A percentile compares a stretch with the other conserved stretches of the same genome.
These are phyloP conservation scores for Rhizopus delemar DNA, from an alignment of 371 early-diverging fungal genomes.

Conservation along the genomic window DNA sequence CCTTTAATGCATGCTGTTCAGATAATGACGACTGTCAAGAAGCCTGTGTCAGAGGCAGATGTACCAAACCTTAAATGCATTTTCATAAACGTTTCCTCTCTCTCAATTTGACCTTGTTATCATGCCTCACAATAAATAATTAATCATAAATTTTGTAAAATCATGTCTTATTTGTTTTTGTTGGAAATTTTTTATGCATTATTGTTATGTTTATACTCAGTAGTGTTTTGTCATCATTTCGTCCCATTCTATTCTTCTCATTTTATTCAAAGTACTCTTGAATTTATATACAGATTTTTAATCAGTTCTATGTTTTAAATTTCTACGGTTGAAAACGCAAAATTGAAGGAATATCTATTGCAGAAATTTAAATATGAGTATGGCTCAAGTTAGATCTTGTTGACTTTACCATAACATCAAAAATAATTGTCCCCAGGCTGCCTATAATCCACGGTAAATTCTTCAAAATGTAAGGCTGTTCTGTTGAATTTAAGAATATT, in stretches of 20 bases:
- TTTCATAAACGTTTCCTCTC: too few species aligned
- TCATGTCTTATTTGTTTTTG: too few species aligned
- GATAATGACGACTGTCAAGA: constrained; percentile 13
- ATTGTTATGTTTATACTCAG: too few species aligned
- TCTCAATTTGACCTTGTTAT: too few species aligned
- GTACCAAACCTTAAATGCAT: constrained; percentile 3
- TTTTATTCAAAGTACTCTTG: background rate
- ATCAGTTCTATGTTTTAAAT: constrained; percentile 18
- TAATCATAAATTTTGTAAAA: too few species aligned
- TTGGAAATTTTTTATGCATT: too few species aligned
- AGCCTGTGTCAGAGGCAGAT: constrained; percentile 17
- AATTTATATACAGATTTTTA: background rate
- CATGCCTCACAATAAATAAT: too few species aligned
- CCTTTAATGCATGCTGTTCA: constrained; percentile 12
- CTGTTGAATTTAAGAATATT: constrained; percentile 55
- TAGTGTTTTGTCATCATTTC: background rate
- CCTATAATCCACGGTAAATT: constrained; percentile 66
- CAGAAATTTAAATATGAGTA: background rate
- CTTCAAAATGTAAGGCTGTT: constrained; percentile 41
- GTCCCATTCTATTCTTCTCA: background rate
- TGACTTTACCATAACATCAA: constrained; percentile 46
- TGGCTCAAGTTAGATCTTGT: background rate
- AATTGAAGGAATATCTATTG: constrained; percentile 26
- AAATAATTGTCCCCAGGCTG: constrained; percentile 48
- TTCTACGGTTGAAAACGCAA: constrained; percentile 17